phyloP scores from a whole-genome alignment of 1,284 basidiomycete genomes.

The Hypsizygus ulmarius region DNA sequence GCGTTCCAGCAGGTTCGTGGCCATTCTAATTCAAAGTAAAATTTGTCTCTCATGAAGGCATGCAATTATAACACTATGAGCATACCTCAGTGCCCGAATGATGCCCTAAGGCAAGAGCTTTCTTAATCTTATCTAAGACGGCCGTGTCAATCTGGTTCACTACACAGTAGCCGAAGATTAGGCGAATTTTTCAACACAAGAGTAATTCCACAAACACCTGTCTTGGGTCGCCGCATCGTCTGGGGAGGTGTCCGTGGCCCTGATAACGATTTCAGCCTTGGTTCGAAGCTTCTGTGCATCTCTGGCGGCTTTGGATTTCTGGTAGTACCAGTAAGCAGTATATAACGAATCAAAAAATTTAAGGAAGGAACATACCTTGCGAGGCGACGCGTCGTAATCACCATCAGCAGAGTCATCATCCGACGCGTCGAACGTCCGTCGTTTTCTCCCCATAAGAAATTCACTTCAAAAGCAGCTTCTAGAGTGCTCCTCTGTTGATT shows the following conservation, averaged over 20 bases:
- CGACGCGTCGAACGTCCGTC: background rate
- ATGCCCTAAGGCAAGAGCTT: constrained; percentile 2
- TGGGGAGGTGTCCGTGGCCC: background rate
- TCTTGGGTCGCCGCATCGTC: background rate
- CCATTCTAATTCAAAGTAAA: no score
- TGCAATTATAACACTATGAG: no score
- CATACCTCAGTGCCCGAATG: background rate
- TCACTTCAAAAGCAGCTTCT: no score
- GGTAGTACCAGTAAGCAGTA: no score
- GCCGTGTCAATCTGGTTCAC: background rate
- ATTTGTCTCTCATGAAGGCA: no score
- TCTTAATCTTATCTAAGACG: constrained; percentile 2
- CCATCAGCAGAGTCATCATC: constrained; percentile 1
- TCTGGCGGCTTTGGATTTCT: background rate
- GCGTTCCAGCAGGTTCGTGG: no score
- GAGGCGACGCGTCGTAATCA: background rate
- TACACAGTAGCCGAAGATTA: background rate
- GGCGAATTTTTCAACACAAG: background rate
- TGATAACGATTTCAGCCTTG: constrained; percentile 1
- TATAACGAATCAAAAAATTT: no score
- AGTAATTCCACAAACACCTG: background rate
- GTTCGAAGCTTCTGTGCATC: background rate
- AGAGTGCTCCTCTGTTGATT: no score
- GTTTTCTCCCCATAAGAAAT: background rate
- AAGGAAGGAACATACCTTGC: background rate